Percentiles rank a stretch among this genome's conserved stretches.
Evolutionary conservation across 2,329 filamentous ascomycete species (phyloP).

Genomic region (Colletotrichum sojae): DNA sequence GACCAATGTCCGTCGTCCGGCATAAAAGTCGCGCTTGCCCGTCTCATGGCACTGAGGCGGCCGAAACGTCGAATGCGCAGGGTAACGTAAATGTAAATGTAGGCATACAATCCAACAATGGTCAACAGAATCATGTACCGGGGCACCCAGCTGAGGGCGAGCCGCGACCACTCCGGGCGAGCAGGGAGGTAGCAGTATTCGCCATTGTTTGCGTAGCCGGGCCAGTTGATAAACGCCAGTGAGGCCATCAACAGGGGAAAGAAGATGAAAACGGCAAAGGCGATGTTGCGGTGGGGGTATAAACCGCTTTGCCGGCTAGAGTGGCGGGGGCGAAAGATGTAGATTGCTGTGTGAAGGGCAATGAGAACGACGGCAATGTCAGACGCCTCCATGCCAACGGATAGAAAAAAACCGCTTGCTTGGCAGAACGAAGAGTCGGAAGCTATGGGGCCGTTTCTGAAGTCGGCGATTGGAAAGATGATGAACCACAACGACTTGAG

Average conservation of each 20-base stretch:
- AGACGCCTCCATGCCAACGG: slow-evolving; percentile 77
- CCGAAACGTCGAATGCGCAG: slow-evolving; percentile 58
- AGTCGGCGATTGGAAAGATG: slow-evolving; percentile 72
- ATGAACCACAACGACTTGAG: slow-evolving; percentile 79
- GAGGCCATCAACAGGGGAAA: slow-evolving; percentile 73
- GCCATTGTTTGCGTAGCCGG: slow-evolving; percentile 73
- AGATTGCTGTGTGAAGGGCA: slow-evolving; percentile 79
- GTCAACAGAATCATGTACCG: slow-evolving; percentile 77
- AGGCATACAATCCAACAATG: slow-evolving; percentile 75
- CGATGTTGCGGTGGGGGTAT: slow-evolving; percentile 74
- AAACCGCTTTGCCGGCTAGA: slow-evolving; percentile 72
- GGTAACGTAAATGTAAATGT: slow-evolving; percentile 79
- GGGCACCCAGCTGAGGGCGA: slow-evolving; percentile 80
- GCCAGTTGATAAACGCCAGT: slow-evolving; percentile 73
- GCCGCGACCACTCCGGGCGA: slow-evolving; percentile 77
- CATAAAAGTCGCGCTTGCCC: slow-evolving; percentile 34
- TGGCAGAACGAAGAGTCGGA: slow-evolving; percentile 74
- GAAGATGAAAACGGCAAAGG: slow-evolving; percentile 70
- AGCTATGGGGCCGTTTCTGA: slow-evolving; percentile 64
- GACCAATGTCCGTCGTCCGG: slow-evolving; percentile 20
- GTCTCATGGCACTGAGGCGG: slow-evolving; percentile 32
- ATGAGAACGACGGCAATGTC: slow-evolving; percentile 82
- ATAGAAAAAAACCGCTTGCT: slow-evolving; percentile 76
- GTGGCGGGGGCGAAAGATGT: slow-evolving; percentile 73
- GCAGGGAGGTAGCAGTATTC: slow-evolving; percentile 80